A percentile compares a stretch with the other conserved stretches of the same genome.
Evolutionary conservation across 2,329 filamentous ascomycete genomes (phyloP).

Genomic region (Reticulascus tulasneorum): DNA sequence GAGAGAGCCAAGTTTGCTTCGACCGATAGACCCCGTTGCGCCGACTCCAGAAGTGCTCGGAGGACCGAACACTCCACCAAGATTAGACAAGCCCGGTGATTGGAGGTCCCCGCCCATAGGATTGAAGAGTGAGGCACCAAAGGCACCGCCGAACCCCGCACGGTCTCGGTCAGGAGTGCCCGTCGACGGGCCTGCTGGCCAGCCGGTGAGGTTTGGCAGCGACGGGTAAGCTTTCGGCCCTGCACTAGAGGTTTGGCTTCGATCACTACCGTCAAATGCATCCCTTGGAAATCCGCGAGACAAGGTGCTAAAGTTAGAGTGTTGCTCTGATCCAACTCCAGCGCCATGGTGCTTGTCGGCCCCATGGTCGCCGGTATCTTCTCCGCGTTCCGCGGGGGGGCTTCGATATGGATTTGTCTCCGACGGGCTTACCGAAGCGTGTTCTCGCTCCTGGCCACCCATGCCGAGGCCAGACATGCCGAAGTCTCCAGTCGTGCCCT

Average conservation of each 20-base stretch:
- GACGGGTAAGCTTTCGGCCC: constrained; percentile 70
- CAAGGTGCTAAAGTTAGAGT: constrained; percentile 50
- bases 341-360: constrained; percentile 47
- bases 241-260: constrained; percentile 88
- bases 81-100: constrained; percentile 61
- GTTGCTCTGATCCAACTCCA: constrained; percentile 43
- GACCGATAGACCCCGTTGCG: constrained; percentile 63
- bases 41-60: constrained; percentile 49
- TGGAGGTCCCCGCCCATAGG: constrained; percentile 69
- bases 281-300: constrained; percentile 47
- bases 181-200: constrained; percentile 57
- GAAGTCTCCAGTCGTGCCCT: constrained; percentile 54
- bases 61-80: constrained; percentile 69
- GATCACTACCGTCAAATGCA: constrained; percentile 70
- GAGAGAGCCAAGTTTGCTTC: constrained; percentile 81
- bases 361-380: constrained; percentile 55
- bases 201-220: constrained; percentile 59
- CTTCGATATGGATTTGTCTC: constrained; percentile 97
- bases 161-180: constrained; percentile 66
- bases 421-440: constrained; percentile 81
- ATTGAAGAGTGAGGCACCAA: constrained; percentile 78
- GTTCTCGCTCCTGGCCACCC: constrained; percentile 52
- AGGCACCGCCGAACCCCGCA: constrained; percentile 51
- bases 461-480: constrained; percentile 58
- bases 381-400: constrained; percentile 69